Percentiles rank a stretch among this genome's conserved stretches.
phyloP scores from a whole-genome alignment of 192 early-diverging fungal genomes.

The Entomortierella chlamydospora region DNA sequence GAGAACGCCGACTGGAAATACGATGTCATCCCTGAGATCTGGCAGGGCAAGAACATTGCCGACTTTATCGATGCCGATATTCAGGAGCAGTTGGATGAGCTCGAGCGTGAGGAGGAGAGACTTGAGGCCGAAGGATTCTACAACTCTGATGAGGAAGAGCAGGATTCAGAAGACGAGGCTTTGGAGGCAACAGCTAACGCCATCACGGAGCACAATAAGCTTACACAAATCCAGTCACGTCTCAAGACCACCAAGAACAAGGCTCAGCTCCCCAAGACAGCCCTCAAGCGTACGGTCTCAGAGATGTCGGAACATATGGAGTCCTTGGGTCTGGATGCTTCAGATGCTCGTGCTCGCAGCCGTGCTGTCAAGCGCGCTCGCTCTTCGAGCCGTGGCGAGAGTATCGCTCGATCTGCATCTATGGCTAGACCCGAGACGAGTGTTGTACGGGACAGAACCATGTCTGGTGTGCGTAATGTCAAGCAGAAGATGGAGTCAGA shows the following conservation, averaged over 20 bases:
- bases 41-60: constrained; percentile 98
- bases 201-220: constrained; percentile 87
- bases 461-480: constrained; percentile 78
- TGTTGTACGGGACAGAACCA: constrained; percentile 72
- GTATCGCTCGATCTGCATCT: constrained; percentile 70
- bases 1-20: constrained; percentile 92
- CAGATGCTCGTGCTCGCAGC: constrained; percentile 72
- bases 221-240: constrained; percentile 82
- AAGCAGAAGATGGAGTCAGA: constrained; percentile 74
- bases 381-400: constrained; percentile 76
- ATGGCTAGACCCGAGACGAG: constrained; percentile 69
- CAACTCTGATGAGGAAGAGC: constrained; percentile 78
- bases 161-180: constrained; percentile 85
- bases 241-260: constrained; percentile 85
- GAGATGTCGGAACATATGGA: constrained; percentile 82
- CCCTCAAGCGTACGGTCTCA: constrained; percentile 50
- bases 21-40: constrained; percentile 98
- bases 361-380: constrained; percentile 80
- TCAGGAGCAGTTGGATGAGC: constrained; percentile 92
- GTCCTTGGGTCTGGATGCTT: constrained; percentile 78
- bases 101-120: constrained; percentile 97
- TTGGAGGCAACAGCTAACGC: constrained; percentile 81
- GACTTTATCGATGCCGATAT: constrained; percentile 99
- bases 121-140: constrained; percentile 96
- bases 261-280: constrained; percentile 75